These are phyloP conservation scores for Lipomyces mesembrius DNA, from an alignment of 805 yeast genomes.

Conservation along the genomic window DNA sequence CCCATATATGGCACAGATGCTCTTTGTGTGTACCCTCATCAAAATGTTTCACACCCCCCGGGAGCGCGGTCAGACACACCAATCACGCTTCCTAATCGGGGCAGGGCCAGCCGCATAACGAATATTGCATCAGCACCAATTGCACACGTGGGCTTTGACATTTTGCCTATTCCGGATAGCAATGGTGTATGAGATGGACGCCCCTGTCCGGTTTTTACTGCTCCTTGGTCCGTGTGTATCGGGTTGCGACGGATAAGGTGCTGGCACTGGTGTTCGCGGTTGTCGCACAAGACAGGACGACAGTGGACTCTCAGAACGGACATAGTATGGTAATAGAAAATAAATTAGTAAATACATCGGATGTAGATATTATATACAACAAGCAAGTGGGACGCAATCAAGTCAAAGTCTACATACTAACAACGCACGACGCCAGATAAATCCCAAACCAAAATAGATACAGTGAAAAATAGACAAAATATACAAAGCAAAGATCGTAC, in stretches of 20 bases:
- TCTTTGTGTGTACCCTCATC: neutral
- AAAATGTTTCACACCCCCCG: neutral
- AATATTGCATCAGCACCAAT: too few relatives aligned
- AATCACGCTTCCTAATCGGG: neutral
- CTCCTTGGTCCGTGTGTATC: too few relatives aligned
- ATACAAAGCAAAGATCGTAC: neutral
- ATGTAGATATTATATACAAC: neutral
- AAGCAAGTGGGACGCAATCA: neutral
- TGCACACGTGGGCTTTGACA: too few relatives aligned
- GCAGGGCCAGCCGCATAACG: neutral
- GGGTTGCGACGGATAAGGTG: too few relatives aligned
- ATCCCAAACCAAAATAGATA: neutral
- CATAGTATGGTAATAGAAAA: too few relatives aligned
- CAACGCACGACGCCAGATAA: too few relatives aligned
- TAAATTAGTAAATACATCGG: neutral
- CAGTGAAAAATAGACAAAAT: neutral
- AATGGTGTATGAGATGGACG: neutral
- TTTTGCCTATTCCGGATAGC: neutral
- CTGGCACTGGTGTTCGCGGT: too few relatives aligned
- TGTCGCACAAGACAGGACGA: too few relatives aligned
- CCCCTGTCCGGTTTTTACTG: neutral
- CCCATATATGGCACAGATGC: neutral
- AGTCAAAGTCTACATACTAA: neutral
- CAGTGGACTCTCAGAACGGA: too few relatives aligned
- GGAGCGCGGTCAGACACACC: too few relatives aligned